phyloP scores from a whole-genome alignment of 352 stramenopile genomes.

The Phytophthora foliorum region DNA sequence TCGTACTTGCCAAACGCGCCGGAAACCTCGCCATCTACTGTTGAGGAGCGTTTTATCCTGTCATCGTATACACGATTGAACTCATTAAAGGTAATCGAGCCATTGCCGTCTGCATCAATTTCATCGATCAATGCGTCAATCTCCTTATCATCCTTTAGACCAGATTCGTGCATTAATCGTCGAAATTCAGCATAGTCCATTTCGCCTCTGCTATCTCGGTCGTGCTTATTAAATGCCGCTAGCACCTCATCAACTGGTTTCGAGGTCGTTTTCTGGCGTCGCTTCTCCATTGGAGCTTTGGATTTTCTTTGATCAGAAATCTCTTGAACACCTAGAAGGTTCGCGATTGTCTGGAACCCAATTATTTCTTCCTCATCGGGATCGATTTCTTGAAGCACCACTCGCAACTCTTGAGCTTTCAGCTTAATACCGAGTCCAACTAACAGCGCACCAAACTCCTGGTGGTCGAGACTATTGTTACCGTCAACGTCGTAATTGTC shows the following conservation, averaged over 20 bases:
- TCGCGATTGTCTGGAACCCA: slow-evolving; percentile 55
- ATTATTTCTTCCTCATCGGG: slow-evolving; percentile 54
- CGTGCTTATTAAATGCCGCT: slow-evolving; percentile 49
- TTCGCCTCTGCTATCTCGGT: slow-evolving; percentile 52
- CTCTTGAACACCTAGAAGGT: slow-evolving; percentile 29
- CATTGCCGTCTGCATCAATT: slow-evolving; percentile 51
- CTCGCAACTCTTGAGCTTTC: slow-evolving; percentile 46
- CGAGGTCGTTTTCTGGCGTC: not conserved
- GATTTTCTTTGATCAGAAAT: not conserved
- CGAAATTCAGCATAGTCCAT: slow-evolving; percentile 65
- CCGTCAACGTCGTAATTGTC: slow-evolving; percentile 58
- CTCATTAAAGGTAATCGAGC: slow-evolving; percentile 51
- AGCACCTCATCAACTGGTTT: slow-evolving; percentile 20
- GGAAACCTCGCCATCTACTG: slow-evolving; percentile 37
- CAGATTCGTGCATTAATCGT: slow-evolving; percentile 61
- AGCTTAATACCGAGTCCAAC: slow-evolving; percentile 68
- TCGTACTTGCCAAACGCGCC: slow-evolving; percentile 56
- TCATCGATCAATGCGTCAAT: slow-evolving; percentile 58
- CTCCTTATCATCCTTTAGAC: slow-evolving; percentile 48
- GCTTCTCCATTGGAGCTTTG: slow-evolving; percentile 10
- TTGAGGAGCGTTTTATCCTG: slow-evolving; percentile 16
- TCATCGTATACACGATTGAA: slow-evolving; percentile 50
- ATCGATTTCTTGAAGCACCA: slow-evolving; percentile 54
- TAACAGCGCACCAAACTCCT: slow-evolving; percentile 71
- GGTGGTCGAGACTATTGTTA: slow-evolving; percentile 60